These are phyloP conservation scores for Auriculariales sp. DNA, from an alignment of 768 basidiomycete genomes.

Conservation along the genomic window DNA sequence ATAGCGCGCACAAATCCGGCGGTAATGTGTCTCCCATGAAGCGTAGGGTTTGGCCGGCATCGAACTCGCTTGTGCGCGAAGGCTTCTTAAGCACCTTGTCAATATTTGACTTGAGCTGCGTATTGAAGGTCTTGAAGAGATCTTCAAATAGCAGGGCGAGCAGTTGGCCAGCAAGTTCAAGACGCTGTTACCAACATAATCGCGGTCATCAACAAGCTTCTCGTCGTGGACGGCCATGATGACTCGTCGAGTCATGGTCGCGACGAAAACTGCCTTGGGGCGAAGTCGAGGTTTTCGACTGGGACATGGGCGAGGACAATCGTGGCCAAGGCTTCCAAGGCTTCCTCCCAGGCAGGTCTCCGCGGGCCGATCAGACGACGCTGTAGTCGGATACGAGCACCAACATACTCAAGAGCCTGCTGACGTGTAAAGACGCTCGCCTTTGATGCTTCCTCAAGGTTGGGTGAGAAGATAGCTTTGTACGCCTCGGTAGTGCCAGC, in stretches of 20 bases:
- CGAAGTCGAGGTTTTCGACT: conserved; percentile 78
- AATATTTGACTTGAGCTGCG: conserved; percentile 85
- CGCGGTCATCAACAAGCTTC: conserved; percentile 94
- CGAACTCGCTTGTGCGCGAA: conserved; percentile 85
- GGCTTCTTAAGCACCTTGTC: conserved; percentile 97
- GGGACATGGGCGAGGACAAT: conserved; percentile 96
- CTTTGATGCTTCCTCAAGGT: conserved; percentile 87
- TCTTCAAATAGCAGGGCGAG: conserved; percentile 94
- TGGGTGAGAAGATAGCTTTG: conserved; percentile 74
- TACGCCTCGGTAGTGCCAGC: conserved; percentile 86
- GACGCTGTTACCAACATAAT: conserved; percentile 96
- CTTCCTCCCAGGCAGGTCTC: conserved; percentile 85
- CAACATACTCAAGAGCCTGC: conserved; percentile 92
- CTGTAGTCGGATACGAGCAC: conserved; percentile 81
- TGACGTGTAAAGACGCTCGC: conserved; percentile 82
- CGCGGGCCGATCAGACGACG: conserved; percentile 66
- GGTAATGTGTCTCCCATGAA: conserved; percentile 96
- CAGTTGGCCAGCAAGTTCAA: conserved; percentile 94
- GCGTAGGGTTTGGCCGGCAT: conserved; percentile 87
- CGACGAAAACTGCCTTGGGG: conserved; percentile 91
- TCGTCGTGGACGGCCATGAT: conserved; percentile 94
- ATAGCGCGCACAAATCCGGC: conserved; percentile 93
- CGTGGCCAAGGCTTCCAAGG: conserved; percentile 89
- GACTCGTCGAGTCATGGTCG: conserved; percentile 92
- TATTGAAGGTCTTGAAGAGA: conserved; percentile 95